A percentile compares a stretch with the other conserved stretches of the same genome.
Evolutionary conservation across 768 basidiomycete species (phyloP).

Genomic region (Postia placenta): DNA sequence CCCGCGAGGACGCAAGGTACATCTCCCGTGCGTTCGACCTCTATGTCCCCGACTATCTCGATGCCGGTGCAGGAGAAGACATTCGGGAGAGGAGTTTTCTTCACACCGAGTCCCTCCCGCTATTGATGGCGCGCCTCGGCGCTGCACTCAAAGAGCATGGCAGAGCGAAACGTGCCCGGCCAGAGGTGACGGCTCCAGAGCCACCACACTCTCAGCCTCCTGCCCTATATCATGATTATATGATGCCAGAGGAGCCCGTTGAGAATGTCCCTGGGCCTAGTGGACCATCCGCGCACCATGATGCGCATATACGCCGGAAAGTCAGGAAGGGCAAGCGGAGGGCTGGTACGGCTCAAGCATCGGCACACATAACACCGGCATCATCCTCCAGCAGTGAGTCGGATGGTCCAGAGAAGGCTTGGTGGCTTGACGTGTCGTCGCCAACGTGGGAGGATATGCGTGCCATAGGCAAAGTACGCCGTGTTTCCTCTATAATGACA

Average conservation of each 20-base stretch:
- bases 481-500: background rate
- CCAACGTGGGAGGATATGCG: conserved; percentile 87
- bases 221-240: conserved; percentile 26
- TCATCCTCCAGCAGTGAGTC: background rate
- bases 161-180: conserved; percentile 10
- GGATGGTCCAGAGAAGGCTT: conserved; percentile 44
- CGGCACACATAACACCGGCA: conserved; percentile 1
- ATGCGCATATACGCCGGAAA: conserved; percentile 8
- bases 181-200: conserved; percentile 3
- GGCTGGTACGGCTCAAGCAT: conserved; percentile 11
- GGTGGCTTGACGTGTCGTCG: conserved; percentile 89
- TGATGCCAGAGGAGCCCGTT: conserved; percentile 24
- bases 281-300: background rate
- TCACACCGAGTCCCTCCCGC: conserved; percentile 14
- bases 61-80: conserved; percentile 1
- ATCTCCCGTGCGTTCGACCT: conserved; percentile 61
- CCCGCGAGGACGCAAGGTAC: conserved; percentile 52
- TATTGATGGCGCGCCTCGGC: conserved; percentile 12
- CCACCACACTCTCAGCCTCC: conserved; percentile 8
- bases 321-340: conserved; percentile 45
- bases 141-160: conserved; percentile 12
- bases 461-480: conserved; percentile 63
- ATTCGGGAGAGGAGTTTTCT: conserved; percentile 6
- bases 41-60: conserved; percentile 42
- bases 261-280: background rate